A percentile compares a stretch with the other conserved stretches of the same genome.
phyloP scores from a whole-genome alignment of 2,329 filamentous ascomycete genomes.

The Fusarium staphyleae region DNA sequence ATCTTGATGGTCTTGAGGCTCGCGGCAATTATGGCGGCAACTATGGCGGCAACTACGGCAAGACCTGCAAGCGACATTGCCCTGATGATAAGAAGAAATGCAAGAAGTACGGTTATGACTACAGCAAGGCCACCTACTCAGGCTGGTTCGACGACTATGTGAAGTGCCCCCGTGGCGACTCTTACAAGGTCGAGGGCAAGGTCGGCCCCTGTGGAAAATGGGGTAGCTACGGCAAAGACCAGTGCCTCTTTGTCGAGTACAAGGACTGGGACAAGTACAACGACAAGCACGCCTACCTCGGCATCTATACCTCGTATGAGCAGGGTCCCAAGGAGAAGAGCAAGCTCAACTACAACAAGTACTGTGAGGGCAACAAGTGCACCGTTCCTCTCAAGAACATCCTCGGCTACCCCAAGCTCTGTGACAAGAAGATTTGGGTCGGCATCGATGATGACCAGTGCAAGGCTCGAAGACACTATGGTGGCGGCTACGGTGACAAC shows the following conservation, averaged over 20 bases:
- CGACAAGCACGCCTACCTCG: slow-evolving; percentile 27
- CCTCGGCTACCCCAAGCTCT: slow-evolving; percentile 23
- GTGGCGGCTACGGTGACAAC: neutral
- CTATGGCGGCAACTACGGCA: neutral
- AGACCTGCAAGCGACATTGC: slow-evolving; percentile 29
- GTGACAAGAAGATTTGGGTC: slow-evolving; percentile 20
- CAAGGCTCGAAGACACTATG: slow-evolving; percentile 3
- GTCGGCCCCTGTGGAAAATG: slow-evolving; percentile 12
- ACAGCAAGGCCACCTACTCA: slow-evolving; percentile 19
- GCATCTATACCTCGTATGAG: slow-evolving; percentile 19
- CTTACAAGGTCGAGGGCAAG: slow-evolving; percentile 28
- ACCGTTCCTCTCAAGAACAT: slow-evolving; percentile 28
- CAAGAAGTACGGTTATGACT: slow-evolving; percentile 23
- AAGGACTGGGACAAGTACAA: slow-evolving; percentile 18
- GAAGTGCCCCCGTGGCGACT: slow-evolving; percentile 19
- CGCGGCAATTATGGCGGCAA: slow-evolving; percentile 9
- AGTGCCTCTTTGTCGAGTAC: slow-evolving; percentile 29
- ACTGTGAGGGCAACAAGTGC: slow-evolving; percentile 31
- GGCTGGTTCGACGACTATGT: slow-evolving; percentile 6
- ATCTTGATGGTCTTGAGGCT: slow-evolving; percentile 16
- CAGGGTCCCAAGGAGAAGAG: slow-evolving; percentile 11
- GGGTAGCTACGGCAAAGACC: slow-evolving; percentile 10
- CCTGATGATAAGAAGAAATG: slow-evolving; percentile 29
- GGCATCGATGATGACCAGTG: slow-evolving; percentile 32
- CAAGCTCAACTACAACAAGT: slow-evolving; percentile 30